A percentile compares a stretch with the other conserved stretches of the same genome.
Evolutionary conservation across 2,329 filamentous ascomycete genomes (phyloP).

Genomic region (Alternaria sp.): DNA sequence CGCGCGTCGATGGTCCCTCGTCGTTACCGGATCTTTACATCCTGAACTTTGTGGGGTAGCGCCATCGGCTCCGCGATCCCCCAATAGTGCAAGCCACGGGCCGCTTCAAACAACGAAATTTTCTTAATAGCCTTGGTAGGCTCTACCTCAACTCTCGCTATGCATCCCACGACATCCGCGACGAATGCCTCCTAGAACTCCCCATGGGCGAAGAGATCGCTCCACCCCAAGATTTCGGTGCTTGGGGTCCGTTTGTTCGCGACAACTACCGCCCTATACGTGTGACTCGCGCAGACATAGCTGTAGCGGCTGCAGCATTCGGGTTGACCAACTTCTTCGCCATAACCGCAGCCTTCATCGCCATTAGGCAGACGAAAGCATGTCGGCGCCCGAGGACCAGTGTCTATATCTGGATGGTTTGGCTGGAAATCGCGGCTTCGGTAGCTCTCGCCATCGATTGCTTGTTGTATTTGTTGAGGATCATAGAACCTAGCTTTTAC

Average conservation of each 20-base stretch:
- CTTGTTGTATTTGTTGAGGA: conserved; percentile 37
- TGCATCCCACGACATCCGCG: neutral
- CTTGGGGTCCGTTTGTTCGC: conserved; percentile 35
- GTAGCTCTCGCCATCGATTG: conserved; percentile 50
- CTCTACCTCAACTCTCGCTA: neutral
- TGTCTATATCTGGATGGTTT: conserved; percentile 56
- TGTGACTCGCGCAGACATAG: conserved; percentile 26
- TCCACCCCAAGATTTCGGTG: conserved; percentile 22
- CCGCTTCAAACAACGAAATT: neutral
- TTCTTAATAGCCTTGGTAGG: neutral
- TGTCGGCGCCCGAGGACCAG: conserved; percentile 36
- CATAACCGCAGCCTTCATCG: conserved; percentile 38
- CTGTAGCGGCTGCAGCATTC: conserved; percentile 27
- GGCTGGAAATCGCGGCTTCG: conserved; percentile 54
- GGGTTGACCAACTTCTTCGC: conserved; percentile 28
- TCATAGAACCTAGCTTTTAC: conserved; percentile 41
- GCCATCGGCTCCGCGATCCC: conserved; percentile 1
- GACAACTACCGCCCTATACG: conserved; percentile 23
- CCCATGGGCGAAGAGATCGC: conserved; percentile 20
- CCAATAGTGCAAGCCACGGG: conserved; percentile 1
- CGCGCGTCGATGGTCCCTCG: neutral
- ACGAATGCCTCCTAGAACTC: neutral
- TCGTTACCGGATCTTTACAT: neutral
- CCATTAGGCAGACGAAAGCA: conserved; percentile 28
- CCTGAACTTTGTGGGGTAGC: conserved; percentile 6